A percentile compares a stretch with the other conserved stretches of the same genome.
phyloP scores from a whole-genome alignment of 257 asterid species.

The Jacaranda copaia region DNA sequence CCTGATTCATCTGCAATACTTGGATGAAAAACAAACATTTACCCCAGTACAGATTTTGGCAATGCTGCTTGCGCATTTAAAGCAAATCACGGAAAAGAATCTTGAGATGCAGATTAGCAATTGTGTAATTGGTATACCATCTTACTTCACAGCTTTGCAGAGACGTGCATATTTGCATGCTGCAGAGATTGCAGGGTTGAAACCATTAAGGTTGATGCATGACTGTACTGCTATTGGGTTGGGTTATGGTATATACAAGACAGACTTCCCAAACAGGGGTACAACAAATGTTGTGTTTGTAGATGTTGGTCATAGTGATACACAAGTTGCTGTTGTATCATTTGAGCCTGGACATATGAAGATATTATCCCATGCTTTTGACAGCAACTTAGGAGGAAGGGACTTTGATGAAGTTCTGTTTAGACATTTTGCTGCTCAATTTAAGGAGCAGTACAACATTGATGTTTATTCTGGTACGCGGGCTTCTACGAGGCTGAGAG shows the following conservation, averaged over 20 bases:
- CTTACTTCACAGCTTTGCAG: constrained; percentile 86
- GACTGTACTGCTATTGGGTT: constrained; percentile 94
- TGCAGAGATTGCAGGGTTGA: constrained; percentile 91
- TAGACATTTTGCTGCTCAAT: constrained; percentile 74
- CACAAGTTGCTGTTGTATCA: constrained; percentile 84
- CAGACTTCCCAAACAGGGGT: constrained; percentile 62
- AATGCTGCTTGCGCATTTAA: constrained; percentile 84
- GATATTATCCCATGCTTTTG: constrained; percentile 86
- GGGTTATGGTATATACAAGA: constrained; percentile 92
- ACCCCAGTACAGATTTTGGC: constrained; percentile 83
- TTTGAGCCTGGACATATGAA: constrained; percentile 81
- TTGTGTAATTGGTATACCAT: constrained; percentile 89
- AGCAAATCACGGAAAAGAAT: constrained; percentile 78
- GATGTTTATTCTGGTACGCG: constrained; percentile 85
- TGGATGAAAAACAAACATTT: constrained; percentile 70
- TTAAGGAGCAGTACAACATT: constrained; percentile 73
- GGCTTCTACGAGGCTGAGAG: constrained; percentile 87
- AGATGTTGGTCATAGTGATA: constrained; percentile 95
- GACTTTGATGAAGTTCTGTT: constrained; percentile 93
- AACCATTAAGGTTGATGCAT: constrained; percentile 82
- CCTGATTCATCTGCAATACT: constrained; percentile 67
- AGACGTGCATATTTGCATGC: constrained; percentile 88
- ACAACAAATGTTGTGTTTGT: constrained; percentile 79
- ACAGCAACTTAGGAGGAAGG: constrained; percentile 88
- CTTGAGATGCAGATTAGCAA: constrained; percentile 62